phyloP scores from a whole-genome alignment of 495 filamentous ascomycete genomes.

The Pyrenula aspistea region DNA sequence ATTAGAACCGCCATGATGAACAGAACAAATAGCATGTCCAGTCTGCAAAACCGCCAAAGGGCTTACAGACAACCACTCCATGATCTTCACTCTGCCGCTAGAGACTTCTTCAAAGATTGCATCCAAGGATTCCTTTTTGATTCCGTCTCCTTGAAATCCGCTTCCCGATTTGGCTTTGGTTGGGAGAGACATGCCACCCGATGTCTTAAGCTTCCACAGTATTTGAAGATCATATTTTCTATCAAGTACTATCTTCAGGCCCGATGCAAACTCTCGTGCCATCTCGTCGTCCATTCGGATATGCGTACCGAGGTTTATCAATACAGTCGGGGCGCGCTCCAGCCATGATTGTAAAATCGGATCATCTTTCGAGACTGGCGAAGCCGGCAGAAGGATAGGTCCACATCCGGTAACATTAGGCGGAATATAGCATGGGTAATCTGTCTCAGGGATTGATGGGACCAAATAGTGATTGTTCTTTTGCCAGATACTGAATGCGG shows the following conservation, averaged over 20 bases:
- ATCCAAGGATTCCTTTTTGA: constrained; percentile 15
- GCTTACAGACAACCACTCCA: constrained; percentile 33
- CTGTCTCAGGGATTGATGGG: constrained; percentile 26
- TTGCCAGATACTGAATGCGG: constrained; percentile 13
- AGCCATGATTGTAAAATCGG: constrained; percentile 35
- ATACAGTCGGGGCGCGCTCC: constrained; percentile 25
- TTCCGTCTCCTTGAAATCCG: constrained; percentile 10
- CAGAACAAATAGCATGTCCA: constrained; percentile 30
- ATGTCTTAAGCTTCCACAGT: constrained; percentile 33
- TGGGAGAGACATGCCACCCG: not conserved
- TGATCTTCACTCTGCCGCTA: constrained; percentile 19
- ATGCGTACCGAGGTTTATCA: constrained; percentile 37
- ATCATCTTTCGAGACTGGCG: constrained; percentile 22
- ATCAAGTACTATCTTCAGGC: constrained; percentile 18
- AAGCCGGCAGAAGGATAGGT: constrained; percentile 23
- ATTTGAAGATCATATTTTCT: constrained; percentile 21
- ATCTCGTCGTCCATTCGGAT: constrained; percentile 22
- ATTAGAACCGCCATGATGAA: constrained; percentile 41
- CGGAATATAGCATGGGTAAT: constrained; percentile 30
- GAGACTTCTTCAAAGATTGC: constrained; percentile 14
- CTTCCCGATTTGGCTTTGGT: constrained; percentile 3
- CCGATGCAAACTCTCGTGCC: constrained; percentile 22
- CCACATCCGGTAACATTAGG: constrained; percentile 35
- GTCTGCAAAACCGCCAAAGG: constrained; percentile 32
- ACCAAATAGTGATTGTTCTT: constrained; percentile 23